A percentile compares a stretch with the other conserved stretches of the same genome.
Conservation (phyloP, 2,329 filamentous ascomycete species). For the Fusarium sp. region DNA sequence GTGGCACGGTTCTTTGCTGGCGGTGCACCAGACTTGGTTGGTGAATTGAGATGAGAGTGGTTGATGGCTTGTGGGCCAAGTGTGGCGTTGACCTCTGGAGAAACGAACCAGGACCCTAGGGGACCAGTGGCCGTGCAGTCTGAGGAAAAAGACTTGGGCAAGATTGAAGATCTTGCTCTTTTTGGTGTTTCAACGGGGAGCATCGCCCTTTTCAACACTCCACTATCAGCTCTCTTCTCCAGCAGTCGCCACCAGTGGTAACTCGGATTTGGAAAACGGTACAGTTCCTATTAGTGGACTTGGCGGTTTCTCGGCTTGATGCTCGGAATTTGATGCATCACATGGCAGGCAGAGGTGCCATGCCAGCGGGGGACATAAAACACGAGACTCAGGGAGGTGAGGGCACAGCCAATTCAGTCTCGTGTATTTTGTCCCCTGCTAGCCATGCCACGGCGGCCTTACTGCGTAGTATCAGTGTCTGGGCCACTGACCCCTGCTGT, state of each 20-base stretch:
- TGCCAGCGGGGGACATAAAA: not conserved
- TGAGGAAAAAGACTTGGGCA: not conserved
- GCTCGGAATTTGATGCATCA: constrained; percentile 18
- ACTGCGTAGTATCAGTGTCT: not conserved
- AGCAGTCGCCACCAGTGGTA: constrained; percentile 12
- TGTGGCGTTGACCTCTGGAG: constrained; percentile 13
- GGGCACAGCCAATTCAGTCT: no score
- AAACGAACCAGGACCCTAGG: not conserved
- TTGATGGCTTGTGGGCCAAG: constrained; percentile 17
- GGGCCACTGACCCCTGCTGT: not conserved
- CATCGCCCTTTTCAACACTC: not conserved
- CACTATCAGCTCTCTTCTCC: not conserved
- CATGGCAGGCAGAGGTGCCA: constrained; percentile 1
- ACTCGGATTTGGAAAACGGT: constrained; percentile 4
- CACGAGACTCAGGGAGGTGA: no score
- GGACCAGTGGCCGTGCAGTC: not conserved
- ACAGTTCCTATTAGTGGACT: constrained; percentile 12
- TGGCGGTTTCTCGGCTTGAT: constrained; percentile 5
- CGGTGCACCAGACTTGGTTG: not conserved
- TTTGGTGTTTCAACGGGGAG: constrained; percentile 8
- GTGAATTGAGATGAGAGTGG: constrained; percentile 8
- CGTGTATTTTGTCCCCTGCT: no score
- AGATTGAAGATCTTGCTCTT: constrained; percentile 26
- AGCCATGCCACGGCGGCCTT: not conserved
- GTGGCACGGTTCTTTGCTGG: constrained; percentile 6